Evolutionary conservation across 257 asterid genomes (phyloP), one percentile per base, ranked within the genome.

Genomic region (Oldenlandia corymbosa): DNA sequence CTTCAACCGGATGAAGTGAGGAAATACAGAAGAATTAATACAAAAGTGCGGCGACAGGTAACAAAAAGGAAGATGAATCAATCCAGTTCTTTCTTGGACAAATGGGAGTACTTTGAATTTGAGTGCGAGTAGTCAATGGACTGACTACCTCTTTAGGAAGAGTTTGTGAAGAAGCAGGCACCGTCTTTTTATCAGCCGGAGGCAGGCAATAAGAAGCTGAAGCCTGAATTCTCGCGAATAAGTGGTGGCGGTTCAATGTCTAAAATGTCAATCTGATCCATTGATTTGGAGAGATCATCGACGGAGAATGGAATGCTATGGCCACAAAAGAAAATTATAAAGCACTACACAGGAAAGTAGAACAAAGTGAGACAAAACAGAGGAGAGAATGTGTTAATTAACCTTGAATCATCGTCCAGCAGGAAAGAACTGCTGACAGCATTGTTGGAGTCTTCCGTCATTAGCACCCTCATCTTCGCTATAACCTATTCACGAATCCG

Each of bases 201-300:
- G 90, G 95, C 39, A 27, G 68, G 62, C 64, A 93, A 76, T 72
- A 93, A 80, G 72, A 90, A 93, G 84, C 97, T 90, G 85, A 93
- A 93, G 59, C 97, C 97, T 2, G 97, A 84, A 75, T 93, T 93
- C 77, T 93, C 97, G 0, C 97, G 96, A 65, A 93, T 87, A 59
- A 93, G 97, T 20, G 96, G 94, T 1, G 99, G 99, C n/a, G 99
- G 96, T 73, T 93, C 99, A 23, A 93, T 90, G 73, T 93, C 97
- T 62, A 83, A 75, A 63, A 90, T 83, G 67, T 85, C 97, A 65
- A 93, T 75, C 53, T 83, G 82, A 34, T 90, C 99, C 99, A 93
- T 85, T 56, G 99, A 90, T 77, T 90, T 90, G 30, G 96, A 93
- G 65, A 93, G 86, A 69, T 90, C 99, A 69, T 93, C 99, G n/a